Evolutionary conservation across 2,329 filamentous ascomycete genomes (phyloP).

Genomic region (Fusarium heterosporum): DNA sequence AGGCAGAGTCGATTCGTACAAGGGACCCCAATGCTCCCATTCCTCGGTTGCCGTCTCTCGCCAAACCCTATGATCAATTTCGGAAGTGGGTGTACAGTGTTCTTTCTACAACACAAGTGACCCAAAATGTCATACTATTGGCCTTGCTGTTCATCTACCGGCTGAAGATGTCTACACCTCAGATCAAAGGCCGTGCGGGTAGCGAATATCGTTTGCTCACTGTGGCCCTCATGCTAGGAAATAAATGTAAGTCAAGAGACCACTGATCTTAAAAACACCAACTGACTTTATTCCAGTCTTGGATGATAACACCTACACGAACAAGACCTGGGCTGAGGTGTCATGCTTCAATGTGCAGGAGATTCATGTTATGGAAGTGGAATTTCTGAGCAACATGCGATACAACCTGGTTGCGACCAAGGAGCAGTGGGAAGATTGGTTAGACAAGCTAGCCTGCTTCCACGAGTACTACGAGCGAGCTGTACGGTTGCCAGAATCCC

Average conservation of each 20-base stretch:
- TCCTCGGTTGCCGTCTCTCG: conserved; percentile 73
- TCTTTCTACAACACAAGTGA: conserved; percentile 93
- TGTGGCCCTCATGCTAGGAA: conserved; percentile 95
- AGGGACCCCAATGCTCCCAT: conserved; percentile 55
- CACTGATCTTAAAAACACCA: background rate
- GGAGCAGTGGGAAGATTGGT: conserved; percentile 88
- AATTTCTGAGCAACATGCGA: conserved; percentile 98
- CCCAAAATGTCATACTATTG: conserved; percentile 92
- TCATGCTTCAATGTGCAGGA: conserved; percentile 93
- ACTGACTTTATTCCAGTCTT: conserved; percentile 69
- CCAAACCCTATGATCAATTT: conserved; percentile 82
- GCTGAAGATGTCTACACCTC: conserved; percentile 88
- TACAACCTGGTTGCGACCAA: conserved; percentile 91
- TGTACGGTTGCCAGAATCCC: conserved; percentile 58
- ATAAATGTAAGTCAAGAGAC: conserved; percentile 79
- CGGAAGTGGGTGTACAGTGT: conserved; percentile 94
- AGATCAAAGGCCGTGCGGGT: conserved; percentile 88
- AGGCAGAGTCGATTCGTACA: conserved; percentile 72
- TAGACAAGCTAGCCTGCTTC: conserved; percentile 84
- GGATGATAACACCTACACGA: conserved; percentile 99
- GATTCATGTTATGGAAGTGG: conserved; percentile 99
- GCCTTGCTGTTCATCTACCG: conserved; percentile 94
- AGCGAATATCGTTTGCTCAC: conserved; percentile 95
- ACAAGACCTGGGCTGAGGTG: conserved; percentile 99
- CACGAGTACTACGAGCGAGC: conserved; percentile 84